These are phyloP conservation scores for Trichoderma oligosporum DNA, from an alignment of 2,329 filamentous ascomycete species.

Conservation along the genomic window DNA sequence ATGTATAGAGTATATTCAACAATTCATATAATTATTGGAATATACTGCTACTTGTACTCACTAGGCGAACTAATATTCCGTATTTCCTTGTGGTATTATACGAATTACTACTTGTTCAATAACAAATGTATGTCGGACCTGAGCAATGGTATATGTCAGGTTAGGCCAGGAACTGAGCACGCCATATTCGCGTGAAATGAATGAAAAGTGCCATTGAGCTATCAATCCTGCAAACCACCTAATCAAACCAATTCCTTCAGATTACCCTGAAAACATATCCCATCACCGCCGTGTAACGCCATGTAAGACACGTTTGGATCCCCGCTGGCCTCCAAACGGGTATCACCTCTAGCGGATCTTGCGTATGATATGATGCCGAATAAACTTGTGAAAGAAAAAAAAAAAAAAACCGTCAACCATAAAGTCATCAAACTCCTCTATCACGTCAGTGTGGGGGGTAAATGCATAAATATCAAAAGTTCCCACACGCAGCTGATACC, in stretches of 20 bases:
- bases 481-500: neutral
- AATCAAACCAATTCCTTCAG: neutral
- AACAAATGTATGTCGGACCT: neutral
- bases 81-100: too few species aligned
- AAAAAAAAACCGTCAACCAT: slow-evolving; percentile 25
- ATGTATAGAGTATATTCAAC: too few species aligned
- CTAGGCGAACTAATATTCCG: too few species aligned
- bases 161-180: slow-evolving; percentile 2
- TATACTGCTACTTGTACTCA: too few species aligned
- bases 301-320: slow-evolving; percentile 16
- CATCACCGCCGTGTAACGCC: slow-evolving; percentile 10
- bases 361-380: slow-evolving; percentile 23
- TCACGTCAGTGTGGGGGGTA: slow-evolving; percentile 24
- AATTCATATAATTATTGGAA: too few species aligned
- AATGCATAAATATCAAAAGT: slow-evolving; percentile 27
- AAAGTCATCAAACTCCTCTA: slow-evolving; percentile 28
- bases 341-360: slow-evolving; percentile 14
- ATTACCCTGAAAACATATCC: slow-evolving; percentile 3
- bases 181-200: slow-evolving; percentile 11
- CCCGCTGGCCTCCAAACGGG: slow-evolving; percentile 18
- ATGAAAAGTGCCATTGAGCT: slow-evolving; percentile 7
- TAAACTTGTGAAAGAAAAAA: slow-evolving; percentile 5
- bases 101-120: neutral
- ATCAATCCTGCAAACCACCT: neutral
- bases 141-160: slow-evolving; percentile 1